A percentile compares a stretch with the other conserved stretches of the same genome.
phyloP scores from a whole-genome alignment of 1,284 basidiomycete species.

The Cryptococcus maquisensis region DNA sequence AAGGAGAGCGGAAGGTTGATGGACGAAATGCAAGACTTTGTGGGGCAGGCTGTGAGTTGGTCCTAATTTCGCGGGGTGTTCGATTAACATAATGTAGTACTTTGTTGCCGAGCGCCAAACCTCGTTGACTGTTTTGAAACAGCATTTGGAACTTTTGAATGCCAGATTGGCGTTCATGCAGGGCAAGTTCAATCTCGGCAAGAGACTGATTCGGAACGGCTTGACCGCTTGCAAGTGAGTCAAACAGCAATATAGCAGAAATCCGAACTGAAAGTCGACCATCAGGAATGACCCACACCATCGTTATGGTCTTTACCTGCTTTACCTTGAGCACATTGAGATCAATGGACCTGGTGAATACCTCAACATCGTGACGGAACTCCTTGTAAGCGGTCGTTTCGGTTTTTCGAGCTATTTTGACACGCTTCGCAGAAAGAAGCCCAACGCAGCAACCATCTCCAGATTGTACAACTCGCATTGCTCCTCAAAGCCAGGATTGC shows the following conservation, averaged over 20 bases:
- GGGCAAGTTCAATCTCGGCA: conserved; percentile 21
- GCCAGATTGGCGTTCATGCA: conserved; percentile 24
- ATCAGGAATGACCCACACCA: conserved; percentile 19
- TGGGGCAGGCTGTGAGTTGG: conserved; percentile 19
- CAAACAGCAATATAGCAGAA: neutral
- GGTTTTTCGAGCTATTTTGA: conserved; percentile 1
- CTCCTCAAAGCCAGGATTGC: conserved; percentile 22
- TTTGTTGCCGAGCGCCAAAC: conserved; percentile 16
- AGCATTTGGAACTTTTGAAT: conserved; percentile 26
- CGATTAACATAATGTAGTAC: conserved; percentile 9
- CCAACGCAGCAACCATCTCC: conserved; percentile 9
- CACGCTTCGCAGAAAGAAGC: conserved; percentile 19
- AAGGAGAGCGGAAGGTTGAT: conserved; percentile 12
- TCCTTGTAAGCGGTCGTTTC: conserved; percentile 19
- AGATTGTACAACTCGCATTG: conserved; percentile 24
- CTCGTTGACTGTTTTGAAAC: conserved; percentile 16
- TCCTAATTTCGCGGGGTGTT: neutral
- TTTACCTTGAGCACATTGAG: conserved; percentile 25
- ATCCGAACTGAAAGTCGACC: neutral
- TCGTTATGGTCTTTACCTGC: conserved; percentile 27
- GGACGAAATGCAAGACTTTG: conserved; percentile 22
- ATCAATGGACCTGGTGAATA: conserved; percentile 15
- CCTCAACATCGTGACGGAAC: conserved; percentile 18
- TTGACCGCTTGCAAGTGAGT: conserved; percentile 17
- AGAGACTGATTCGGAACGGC: conserved; percentile 25